Conservation (phyloP, 202 grass and related monocot species). For the Cymbopogon flexuosus region DNA sequence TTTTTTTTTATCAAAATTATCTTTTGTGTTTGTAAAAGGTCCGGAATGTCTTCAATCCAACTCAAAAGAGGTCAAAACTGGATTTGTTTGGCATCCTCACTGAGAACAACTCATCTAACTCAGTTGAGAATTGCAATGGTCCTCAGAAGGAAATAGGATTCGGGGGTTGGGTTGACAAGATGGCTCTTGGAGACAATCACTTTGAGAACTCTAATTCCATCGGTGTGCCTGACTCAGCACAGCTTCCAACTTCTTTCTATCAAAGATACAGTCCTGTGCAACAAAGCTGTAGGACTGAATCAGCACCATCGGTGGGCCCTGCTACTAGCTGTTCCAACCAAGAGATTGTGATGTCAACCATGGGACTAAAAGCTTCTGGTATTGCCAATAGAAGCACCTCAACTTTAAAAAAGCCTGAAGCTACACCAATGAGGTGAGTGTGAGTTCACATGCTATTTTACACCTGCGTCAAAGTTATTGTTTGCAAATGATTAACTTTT, state of each 20-base stretch:
- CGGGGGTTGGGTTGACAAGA: constrained; percentile 37
- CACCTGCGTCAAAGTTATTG: constrained; percentile 1
- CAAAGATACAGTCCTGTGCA: constrained; percentile 51
- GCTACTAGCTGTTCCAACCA: constrained; percentile 58
- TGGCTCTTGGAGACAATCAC: constrained; percentile 28
- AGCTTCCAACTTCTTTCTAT: constrained; percentile 48
- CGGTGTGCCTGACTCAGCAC: constrained; percentile 26
- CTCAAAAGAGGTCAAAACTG: constrained; percentile 47
- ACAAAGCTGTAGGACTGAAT: constrained; percentile 38
- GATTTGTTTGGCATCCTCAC: constrained; percentile 41
- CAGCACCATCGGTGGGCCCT: constrained; percentile 42
- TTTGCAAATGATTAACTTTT: constrained; percentile 36
- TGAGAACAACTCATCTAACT: constrained; percentile 44
- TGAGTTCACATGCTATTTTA: constrained; percentile 23
- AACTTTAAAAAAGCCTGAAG: constrained; percentile 53
- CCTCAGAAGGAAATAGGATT: constrained; percentile 37
- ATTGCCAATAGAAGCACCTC: constrained; percentile 35
- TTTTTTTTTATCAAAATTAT: constrained; percentile 19
- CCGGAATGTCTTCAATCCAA: constrained; percentile 26
- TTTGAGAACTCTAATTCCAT: constrained; percentile 33
- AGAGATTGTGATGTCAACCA: constrained; percentile 41
- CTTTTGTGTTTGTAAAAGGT: constrained; percentile 37
- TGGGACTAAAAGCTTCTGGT: constrained; percentile 39
- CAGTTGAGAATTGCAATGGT: constrained; percentile 32
- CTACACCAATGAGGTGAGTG: constrained; percentile 51